phyloP scores from a whole-genome alignment of 257 asterid species.

The Gentiana dahurica region DNA sequence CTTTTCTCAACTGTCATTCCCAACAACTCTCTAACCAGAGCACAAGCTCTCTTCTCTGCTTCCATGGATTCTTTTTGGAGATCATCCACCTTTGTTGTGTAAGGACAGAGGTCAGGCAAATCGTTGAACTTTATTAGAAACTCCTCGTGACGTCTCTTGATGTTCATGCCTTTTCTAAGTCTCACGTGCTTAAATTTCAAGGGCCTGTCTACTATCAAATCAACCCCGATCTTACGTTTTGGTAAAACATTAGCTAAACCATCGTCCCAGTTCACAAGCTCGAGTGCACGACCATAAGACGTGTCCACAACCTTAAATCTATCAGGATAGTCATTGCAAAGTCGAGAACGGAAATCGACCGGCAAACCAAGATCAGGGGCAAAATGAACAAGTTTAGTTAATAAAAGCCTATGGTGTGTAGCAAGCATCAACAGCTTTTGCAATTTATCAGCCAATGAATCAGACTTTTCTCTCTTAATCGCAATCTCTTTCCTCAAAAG shows the following conservation, averaged over 20 bases:
- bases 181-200: slow-evolving; percentile 65
- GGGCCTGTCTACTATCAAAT: slow-evolving; percentile 79
- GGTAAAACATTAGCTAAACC: slow-evolving; percentile 43
- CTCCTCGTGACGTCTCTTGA: slow-evolving; percentile 66
- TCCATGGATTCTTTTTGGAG: slow-evolving; percentile 48
- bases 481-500: slow-evolving; percentile 43
- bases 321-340: slow-evolving; percentile 73
- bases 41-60: slow-evolving; percentile 92
- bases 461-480: slow-evolving; percentile 40
- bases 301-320: slow-evolving; percentile 70
- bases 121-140: slow-evolving; percentile 56
- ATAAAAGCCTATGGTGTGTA: slow-evolving; percentile 56
- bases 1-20: slow-evolving; percentile 83
- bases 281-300: slow-evolving; percentile 84
- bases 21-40: slow-evolving; percentile 72
- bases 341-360: slow-evolving; percentile 61
- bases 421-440: slow-evolving; percentile 91
- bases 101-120: slow-evolving; percentile 63
- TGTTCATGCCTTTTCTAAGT: slow-evolving; percentile 69
- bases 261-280: slow-evolving; percentile 71
- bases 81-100: slow-evolving; percentile 36
- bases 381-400: slow-evolving; percentile 71
- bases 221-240: slow-evolving; percentile 26
- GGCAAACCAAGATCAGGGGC: slow-evolving; percentile 87
- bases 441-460: slow-evolving; percentile 50